Evolutionary conservation across 495 filamentous ascomycete genomes (phyloP).

Genomic region (Xylaria flabelliformis): DNA sequence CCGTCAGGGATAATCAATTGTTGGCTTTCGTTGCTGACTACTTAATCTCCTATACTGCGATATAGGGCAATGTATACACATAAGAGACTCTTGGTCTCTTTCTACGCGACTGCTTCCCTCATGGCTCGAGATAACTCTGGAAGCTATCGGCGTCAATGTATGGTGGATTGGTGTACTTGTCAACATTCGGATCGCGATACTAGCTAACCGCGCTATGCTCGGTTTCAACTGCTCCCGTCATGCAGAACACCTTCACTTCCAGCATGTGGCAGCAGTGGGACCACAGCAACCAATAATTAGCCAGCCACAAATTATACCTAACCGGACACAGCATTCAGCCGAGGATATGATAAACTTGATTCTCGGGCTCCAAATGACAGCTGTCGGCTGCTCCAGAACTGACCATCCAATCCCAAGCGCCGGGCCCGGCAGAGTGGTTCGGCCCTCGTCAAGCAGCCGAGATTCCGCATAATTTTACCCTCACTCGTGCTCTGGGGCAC

Average conservation of each 20-base stretch:
- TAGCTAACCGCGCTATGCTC: constrained; percentile 1
- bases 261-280: neutral
- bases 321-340: neutral
- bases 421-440: constrained; percentile 22
- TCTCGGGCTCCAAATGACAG: neutral
- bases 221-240: neutral
- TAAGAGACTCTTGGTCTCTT: neutral
- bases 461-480: neutral
- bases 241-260: constrained; percentile 6
- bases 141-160: neutral
- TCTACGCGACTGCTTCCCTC: neutral
- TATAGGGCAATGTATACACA: neutral
- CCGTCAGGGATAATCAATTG: neutral
- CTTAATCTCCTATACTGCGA: neutral
- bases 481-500: neutral
- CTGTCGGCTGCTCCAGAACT: constrained; percentile 1
- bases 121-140: neutral
- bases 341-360: neutral
- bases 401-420: constrained; percentile 9
- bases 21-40: neutral
- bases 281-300: neutral
- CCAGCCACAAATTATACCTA: constrained; percentile 7
- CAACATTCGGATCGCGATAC: neutral
- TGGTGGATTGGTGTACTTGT: neutral
- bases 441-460: neutral